phyloP scores from a whole-genome alignment of 2,329 filamentous ascomycete genomes.

The Ceratocystis alfenasii region DNA sequence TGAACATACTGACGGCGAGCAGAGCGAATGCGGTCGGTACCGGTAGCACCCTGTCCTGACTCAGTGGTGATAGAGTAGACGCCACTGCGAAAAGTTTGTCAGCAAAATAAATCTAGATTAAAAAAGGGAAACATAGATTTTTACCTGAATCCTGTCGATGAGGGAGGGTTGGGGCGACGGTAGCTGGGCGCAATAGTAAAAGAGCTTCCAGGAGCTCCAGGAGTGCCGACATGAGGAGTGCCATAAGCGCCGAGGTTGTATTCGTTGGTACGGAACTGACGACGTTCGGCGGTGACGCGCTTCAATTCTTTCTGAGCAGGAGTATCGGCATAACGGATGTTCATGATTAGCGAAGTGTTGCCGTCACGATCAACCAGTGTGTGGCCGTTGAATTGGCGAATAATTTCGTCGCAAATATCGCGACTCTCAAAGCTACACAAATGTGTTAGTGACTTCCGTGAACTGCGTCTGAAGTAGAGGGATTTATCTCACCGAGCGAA shows the following conservation, averaged over 20 bases:
- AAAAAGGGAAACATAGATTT: neutral
- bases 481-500: constrained; percentile 67
- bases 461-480: constrained; percentile 2
- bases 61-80: constrained; percentile 17
- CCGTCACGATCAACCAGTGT: constrained; percentile 58
- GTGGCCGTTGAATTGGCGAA: constrained; percentile 73
- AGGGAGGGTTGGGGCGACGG: constrained; percentile 29
- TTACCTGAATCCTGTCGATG: constrained; percentile 10
- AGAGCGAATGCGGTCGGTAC: constrained; percentile 10
- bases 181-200: constrained; percentile 24
- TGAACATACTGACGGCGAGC: constrained; percentile 17
- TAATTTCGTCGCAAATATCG: constrained; percentile 80
- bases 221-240: constrained; percentile 47
- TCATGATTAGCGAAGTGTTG: constrained; percentile 50
- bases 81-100: constrained; percentile 4
- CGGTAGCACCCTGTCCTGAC: constrained; percentile 10
- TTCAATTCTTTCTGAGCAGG: constrained; percentile 94
- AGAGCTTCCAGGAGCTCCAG: constrained; percentile 27
- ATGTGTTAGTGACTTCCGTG: constrained; percentile 18
- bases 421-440: constrained; percentile 70
- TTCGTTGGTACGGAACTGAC: constrained; percentile 91
- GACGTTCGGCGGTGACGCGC: constrained; percentile 85
- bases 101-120: neutral
- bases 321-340: constrained; percentile 94
- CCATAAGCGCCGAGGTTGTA: constrained; percentile 69